phyloP scores from a whole-genome alignment of 495 filamentous ascomycete genomes.

The Podospora pseudocomata region DNA sequence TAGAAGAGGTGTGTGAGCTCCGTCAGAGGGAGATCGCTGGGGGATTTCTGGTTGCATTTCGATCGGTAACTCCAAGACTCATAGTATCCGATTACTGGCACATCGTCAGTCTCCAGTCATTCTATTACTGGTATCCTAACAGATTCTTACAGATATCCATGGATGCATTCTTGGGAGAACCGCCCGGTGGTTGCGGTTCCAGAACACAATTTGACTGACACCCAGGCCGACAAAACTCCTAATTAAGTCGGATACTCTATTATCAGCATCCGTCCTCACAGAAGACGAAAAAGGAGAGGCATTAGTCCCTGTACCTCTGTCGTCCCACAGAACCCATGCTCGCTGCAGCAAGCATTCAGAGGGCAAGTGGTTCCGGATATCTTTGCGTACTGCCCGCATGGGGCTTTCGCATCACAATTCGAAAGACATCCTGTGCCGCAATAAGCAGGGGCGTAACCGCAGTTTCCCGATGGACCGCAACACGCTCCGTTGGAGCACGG shows the following conservation, averaged over 20 bases:
- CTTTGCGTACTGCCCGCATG: slow-evolving; percentile 31
- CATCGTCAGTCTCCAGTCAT: background rate
- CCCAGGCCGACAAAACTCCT: background rate
- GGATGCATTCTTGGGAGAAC: background rate
- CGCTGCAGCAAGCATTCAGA: slow-evolving; percentile 20
- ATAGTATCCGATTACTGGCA: background rate
- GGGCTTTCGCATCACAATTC: slow-evolving; percentile 36
- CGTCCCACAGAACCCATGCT: slow-evolving; percentile 13
- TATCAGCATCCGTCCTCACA: no score
- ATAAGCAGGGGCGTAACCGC: slow-evolving; percentile 19
- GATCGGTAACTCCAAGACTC: background rate
- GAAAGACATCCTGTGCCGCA: slow-evolving; percentile 22
- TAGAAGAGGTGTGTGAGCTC: background rate
- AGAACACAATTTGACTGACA: background rate
- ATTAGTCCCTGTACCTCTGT: background rate
- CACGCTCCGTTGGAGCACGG: slow-evolving; percentile 23
- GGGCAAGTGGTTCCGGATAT: slow-evolving; percentile 28
- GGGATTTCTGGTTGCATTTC: background rate
- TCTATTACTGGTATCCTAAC: no score
- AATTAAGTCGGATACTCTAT: no score
- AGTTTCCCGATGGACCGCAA: slow-evolving; percentile 19
- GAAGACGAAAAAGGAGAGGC: no score
- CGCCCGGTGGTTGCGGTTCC: background rate
- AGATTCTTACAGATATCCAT: no score
- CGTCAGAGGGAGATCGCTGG: background rate